A percentile compares a stretch with the other conserved stretches of the same genome.
Evolutionary conservation across 495 filamentous ascomycete genomes (phyloP).

Genomic region (Aspergillus mulundensis): DNA sequence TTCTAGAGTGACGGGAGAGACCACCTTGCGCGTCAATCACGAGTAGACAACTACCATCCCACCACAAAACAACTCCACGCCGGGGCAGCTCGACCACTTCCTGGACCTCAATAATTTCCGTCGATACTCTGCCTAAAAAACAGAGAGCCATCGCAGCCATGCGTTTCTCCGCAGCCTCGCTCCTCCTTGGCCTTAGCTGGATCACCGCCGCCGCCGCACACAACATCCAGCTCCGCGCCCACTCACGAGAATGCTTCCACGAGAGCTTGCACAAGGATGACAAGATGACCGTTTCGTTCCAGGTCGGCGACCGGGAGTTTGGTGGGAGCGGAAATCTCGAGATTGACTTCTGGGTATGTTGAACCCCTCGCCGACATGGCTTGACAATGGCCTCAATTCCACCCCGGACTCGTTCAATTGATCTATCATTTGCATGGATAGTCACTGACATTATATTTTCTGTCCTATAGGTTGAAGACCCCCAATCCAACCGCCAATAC

Average conservation of each 20-base stretch:
- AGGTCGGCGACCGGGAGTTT: constrained; percentile 96
- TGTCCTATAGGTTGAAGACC: constrained; percentile 68
- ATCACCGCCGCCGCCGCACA: constrained; percentile 66
- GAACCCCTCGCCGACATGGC: too few relatives aligned
- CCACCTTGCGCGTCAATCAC: constrained; percentile 36
- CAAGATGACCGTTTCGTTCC: constrained; percentile 97
- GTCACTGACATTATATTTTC: constrained; percentile 15
- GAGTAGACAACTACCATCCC: background rate
- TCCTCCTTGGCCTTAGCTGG: constrained; percentile 61
- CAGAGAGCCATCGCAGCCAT: constrained; percentile 33
- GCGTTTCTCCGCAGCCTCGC: constrained; percentile 51
- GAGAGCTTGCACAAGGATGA: constrained; percentile 89
- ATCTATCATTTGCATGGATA: background rate
- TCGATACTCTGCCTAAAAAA: background rate
- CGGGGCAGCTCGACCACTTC: background rate
- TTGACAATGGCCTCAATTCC: too few relatives aligned
- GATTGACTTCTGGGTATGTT: constrained; percentile 97
- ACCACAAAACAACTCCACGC: constrained; percentile 13
- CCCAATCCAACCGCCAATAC: constrained; percentile 64
- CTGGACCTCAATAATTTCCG: background rate
- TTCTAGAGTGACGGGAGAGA: constrained; percentile 21
- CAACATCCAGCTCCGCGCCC: constrained; percentile 90
- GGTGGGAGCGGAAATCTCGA: constrained; percentile 92
- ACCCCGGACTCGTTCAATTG: background rate
- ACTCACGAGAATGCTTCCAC: constrained; percentile 95